phyloP scores from a whole-genome alignment of 352 stramenopile genomes.

The Globisporangium apiculatum region DNA sequence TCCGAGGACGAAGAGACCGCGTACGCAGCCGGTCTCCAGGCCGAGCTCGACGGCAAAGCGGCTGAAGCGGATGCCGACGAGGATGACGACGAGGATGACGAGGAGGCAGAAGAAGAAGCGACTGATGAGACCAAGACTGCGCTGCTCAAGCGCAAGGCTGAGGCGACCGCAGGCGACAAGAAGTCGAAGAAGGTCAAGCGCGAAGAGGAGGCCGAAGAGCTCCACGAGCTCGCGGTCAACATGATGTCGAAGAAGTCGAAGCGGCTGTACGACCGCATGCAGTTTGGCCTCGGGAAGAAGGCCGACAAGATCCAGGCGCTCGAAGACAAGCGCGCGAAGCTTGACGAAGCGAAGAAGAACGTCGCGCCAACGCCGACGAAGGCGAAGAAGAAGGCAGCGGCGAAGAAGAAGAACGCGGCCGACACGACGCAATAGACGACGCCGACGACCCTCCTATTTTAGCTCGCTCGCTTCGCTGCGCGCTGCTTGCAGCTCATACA shows the following conservation, averaged over 20 bases:
- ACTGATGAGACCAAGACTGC: conserved; percentile 17
- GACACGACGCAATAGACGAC: conserved; percentile 12
- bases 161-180: conserved; percentile 22
- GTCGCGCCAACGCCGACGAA: conserved; percentile 17
- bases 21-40: conserved; percentile 76
- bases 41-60: conserved; percentile 50
- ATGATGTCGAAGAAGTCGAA: conserved; percentile 94
- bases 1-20: conserved; percentile 62
- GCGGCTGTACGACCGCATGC: conserved; percentile 89
- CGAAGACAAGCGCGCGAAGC: conserved; percentile 67
- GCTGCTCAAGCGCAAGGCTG: conserved; percentile 43
- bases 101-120: conserved; percentile 17
- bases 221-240: conserved; percentile 82
- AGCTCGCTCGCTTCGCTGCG: not conserved
- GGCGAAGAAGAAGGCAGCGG: conserved; percentile 20
- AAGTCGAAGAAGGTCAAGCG: conserved; percentile 76
- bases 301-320: conserved; percentile 80
- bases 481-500: not conserved
- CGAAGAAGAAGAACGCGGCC: not conserved
- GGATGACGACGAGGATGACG: conserved; percentile 27
- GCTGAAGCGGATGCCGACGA: conserved; percentile 13
- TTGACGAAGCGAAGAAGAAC: conserved; percentile 58
- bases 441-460: not conserved
- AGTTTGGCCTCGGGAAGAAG: conserved; percentile 87
- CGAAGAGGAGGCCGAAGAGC: conserved; percentile 66